phyloP scores from a whole-genome alignment of 768 basidiomycete genomes.

The Lactifluus volemus region DNA sequence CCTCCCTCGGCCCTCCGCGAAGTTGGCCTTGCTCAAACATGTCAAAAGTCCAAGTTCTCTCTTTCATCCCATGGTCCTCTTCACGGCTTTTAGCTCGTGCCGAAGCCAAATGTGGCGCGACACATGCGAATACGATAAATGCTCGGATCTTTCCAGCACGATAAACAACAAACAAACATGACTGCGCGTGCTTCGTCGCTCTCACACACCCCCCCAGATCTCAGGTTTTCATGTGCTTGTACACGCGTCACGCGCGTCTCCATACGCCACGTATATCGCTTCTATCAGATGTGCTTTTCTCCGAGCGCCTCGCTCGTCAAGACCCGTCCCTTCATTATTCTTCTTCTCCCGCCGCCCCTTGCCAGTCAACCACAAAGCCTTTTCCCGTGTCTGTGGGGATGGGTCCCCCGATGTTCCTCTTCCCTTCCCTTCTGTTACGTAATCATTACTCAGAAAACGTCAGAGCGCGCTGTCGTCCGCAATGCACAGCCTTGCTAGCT shows the following conservation, averaged over 20 bases:
- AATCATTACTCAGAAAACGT: background rate
- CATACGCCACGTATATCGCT: constrained; percentile 14
- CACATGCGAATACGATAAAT: background rate
- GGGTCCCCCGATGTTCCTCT: background rate
- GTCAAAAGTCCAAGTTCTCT: background rate
- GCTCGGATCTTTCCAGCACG: constrained; percentile 13
- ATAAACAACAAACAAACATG: constrained; percentile 4
- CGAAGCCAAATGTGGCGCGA: constrained; percentile 3
- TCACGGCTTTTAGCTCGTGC: background rate
- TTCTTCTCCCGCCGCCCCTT: background rate
- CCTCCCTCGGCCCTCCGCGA: background rate
- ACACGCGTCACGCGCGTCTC: constrained; percentile 12
- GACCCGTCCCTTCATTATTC: background rate
- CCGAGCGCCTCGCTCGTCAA: constrained; percentile 15
- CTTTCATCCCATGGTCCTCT: background rate
- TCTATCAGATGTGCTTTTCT: constrained; percentile 16
- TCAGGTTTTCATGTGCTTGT: constrained; percentile 13
- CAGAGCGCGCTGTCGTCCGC: background rate
- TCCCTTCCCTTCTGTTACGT: background rate
- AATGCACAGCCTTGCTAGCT: background rate
- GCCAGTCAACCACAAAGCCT: background rate
- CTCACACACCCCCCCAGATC: background rate
- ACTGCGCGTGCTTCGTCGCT: background rate
- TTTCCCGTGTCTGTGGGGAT: background rate
- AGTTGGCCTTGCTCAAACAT: constrained; percentile 6